A percentile compares a stretch with the other conserved stretches of the same genome.
These are phyloP conservation scores for Fusarium pseudoanthophilum DNA, from an alignment of 2,329 filamentous ascomycete species.

Conservation along the genomic window DNA sequence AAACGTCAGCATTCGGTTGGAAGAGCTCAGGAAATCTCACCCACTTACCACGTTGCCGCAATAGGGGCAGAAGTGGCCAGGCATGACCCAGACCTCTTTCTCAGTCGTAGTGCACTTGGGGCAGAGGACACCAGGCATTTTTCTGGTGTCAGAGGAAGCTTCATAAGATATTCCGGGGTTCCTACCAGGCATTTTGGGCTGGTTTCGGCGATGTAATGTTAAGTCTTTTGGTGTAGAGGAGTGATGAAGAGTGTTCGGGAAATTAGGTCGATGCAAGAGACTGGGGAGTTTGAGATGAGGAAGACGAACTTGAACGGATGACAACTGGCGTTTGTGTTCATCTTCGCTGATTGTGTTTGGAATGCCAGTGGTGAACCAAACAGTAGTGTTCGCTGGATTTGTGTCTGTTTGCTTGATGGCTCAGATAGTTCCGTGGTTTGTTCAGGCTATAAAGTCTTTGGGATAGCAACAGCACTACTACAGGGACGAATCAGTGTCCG, in stretches of 20 bases:
- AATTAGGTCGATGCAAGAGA: too few relatives aligned
- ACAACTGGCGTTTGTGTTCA: fast-evolving
- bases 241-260: too few relatives aligned
- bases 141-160: fast-evolving
- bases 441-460: not conserved
- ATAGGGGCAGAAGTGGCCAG: not conserved
- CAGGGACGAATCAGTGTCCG: too few relatives aligned
- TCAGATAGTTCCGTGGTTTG: fast-evolving
- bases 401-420: fast-evolving
- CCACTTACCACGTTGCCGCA: not conserved
- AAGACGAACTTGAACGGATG: too few relatives aligned
- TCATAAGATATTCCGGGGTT: not conserved
- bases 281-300: not conserved
- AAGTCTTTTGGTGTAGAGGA: fast-evolving
- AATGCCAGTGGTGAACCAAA: not conserved
- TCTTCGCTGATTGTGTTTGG: fast-evolving
- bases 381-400: not conserved
- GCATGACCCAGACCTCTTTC: not conserved
- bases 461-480: not conserved
- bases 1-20: fast-evolving
- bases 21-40: fast-evolving
- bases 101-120: not conserved
- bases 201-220: fast-evolving
- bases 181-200: not conserved
- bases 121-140: not conserved